Evolutionary conservation across 495 filamentous ascomycete genomes (phyloP).

Genomic region (Hapsidospora chrysogenum): DNA sequence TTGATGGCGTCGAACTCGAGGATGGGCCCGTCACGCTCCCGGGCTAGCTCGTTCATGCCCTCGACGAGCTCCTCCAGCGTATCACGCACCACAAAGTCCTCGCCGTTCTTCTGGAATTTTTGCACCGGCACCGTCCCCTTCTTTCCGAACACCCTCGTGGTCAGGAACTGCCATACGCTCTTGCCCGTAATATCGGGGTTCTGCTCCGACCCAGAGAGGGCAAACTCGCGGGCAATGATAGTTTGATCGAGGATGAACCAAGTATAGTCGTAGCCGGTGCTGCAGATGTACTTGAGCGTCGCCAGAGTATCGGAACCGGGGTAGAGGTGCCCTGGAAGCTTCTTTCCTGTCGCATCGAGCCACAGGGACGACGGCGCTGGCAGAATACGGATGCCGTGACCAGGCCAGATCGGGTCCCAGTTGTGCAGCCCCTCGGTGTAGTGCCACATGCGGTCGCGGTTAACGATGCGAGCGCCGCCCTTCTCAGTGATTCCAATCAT

Average conservation of each 20-base stretch:
- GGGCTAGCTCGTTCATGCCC: slow-evolving; percentile 31
- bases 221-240: slow-evolving; percentile 34
- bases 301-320: slow-evolving; percentile 33
- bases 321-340: slow-evolving; percentile 28
- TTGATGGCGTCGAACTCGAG: slow-evolving; percentile 20
- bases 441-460: slow-evolving; percentile 37
- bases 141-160: slow-evolving; percentile 24
- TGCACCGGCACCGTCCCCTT: slow-evolving; percentile 30
- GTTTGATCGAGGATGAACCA: slow-evolving; percentile 35
- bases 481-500: slow-evolving; percentile 31
- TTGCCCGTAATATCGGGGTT: slow-evolving; percentile 36
- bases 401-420: slow-evolving; percentile 34
- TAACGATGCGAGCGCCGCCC: slow-evolving; percentile 28
- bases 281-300: slow-evolving; percentile 34
- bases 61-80: slow-evolving; percentile 26
- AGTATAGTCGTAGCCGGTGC: slow-evolving; percentile 34
- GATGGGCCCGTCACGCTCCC: slow-evolving; percentile 12
- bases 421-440: slow-evolving; percentile 36
- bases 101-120: slow-evolving; percentile 30
- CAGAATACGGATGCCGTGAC: slow-evolving; percentile 32
- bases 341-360: slow-evolving; percentile 33
- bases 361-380: slow-evolving; percentile 34
- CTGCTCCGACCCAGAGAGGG: slow-evolving; percentile 35
- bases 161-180: slow-evolving; percentile 26
- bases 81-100: slow-evolving; percentile 29